Evolutionary conservation across 371 early-diverging fungal species (phyloP).

Genomic region (Mucor velutinosus): DNA sequence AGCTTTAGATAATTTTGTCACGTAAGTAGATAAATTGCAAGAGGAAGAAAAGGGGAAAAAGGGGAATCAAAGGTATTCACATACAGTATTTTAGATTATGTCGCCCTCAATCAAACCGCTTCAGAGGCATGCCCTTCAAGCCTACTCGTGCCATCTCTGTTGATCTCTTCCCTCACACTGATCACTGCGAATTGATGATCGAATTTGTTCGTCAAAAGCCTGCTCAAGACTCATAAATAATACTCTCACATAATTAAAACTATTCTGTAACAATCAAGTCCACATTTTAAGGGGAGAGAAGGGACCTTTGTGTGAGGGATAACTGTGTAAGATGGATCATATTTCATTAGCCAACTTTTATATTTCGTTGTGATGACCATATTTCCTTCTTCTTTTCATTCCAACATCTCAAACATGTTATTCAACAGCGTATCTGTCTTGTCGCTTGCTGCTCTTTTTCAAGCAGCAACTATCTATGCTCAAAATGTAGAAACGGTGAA

Average conservation of each 20-base stretch:
- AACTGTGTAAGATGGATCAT: background rate
- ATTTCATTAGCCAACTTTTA: background rate
- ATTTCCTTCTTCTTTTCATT: background rate
- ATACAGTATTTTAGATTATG: conserved; percentile 33
- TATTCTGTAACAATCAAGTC: background rate
- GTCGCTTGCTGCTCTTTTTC: background rate
- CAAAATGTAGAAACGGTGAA: background rate
- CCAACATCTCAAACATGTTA: background rate
- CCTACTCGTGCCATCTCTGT: conserved; percentile 65
- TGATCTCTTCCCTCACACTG: conserved; percentile 84
- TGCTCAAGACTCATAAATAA: background rate
- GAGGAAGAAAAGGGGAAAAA: background rate
- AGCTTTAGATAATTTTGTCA: conserved; percentile 69
- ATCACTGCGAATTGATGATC: conserved; percentile 74
- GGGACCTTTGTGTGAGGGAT: background rate
- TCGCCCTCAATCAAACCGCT: conserved; percentile 68
- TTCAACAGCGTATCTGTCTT: background rate
- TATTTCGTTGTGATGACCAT: background rate
- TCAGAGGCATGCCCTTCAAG: conserved; percentile 61
- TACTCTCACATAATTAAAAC: background rate
- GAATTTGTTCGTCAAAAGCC: conserved; percentile 50
- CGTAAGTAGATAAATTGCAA: conserved; percentile 42
- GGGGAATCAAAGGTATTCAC: background rate
- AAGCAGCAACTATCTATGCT: background rate
- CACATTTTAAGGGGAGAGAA: background rate